Evolutionary conservation across 2,329 filamentous ascomycete genomes (phyloP).

Genomic region (Colletotrichum shisoi): DNA sequence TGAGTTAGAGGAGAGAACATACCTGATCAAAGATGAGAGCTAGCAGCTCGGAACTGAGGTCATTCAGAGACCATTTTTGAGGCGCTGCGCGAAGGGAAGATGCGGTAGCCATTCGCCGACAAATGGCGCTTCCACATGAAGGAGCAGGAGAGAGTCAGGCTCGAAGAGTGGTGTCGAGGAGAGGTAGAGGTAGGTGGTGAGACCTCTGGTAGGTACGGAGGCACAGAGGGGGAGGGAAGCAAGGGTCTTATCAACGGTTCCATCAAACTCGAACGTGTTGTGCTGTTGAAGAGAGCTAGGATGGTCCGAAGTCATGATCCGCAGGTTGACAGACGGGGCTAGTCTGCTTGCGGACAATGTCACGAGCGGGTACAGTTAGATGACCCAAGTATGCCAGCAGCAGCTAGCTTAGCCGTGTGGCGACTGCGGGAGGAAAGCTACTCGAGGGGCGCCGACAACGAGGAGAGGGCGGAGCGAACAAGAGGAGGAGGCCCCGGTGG

Average conservation of each 20-base stretch:
- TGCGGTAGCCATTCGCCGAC: constrained; percentile 42
- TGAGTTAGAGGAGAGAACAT: constrained; percentile 24
- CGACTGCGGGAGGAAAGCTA: constrained; percentile 33
- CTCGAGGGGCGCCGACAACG: constrained; percentile 18
- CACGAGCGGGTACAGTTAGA: constrained; percentile 39
- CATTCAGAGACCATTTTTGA: constrained; percentile 45
- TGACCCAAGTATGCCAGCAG: constrained; percentile 33
- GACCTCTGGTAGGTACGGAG: constrained; percentile 12
- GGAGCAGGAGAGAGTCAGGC: constrained; percentile 34
- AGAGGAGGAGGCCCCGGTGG: constrained; percentile 18
- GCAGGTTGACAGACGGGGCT: constrained; percentile 40
- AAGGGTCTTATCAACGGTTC: constrained; percentile 38
- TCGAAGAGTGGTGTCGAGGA: constrained; percentile 16
- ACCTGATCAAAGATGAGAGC: constrained; percentile 55
- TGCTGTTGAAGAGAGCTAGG: constrained; percentile 34
- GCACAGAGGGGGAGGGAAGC: constrained; percentile 10
- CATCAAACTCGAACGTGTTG: constrained; percentile 29
- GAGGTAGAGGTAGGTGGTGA: constrained; percentile 8
- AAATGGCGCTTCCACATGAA: constrained; percentile 37
- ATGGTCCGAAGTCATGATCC: constrained; percentile 40
- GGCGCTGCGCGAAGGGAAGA: constrained; percentile 36
- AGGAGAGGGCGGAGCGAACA: constrained; percentile 20
- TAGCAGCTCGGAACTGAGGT: constrained; percentile 56
- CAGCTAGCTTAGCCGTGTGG: constrained; percentile 28
- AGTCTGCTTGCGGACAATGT: constrained; percentile 41